Evolutionary conservation across 371 early-diverging fungal genomes (phyloP), one percentile per base, ranked within the genome.

Genomic region (Thermomucor indicae-seudaticae): DNA sequence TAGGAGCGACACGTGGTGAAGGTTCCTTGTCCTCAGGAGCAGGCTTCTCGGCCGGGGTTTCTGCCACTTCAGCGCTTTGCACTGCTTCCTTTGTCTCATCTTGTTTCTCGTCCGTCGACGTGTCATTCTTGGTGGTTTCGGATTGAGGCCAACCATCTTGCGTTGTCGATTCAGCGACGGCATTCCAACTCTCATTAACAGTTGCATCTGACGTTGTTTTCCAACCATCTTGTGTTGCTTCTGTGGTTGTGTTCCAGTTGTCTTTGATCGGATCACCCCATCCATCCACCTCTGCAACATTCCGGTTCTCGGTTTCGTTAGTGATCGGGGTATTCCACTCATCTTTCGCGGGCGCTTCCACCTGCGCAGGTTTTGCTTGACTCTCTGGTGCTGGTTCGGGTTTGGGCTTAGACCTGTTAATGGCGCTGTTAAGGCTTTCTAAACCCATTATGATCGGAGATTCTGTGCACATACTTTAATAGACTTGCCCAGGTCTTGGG

Each of bases 401-500:
- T 37, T 58, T 52, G 10, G 48, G 44, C 4, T 48, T 34, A 3
- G 47, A 47, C 29, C 50, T 56, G 42, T 20, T 12, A 39, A 37
- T 16, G 37, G 3, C 14, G 32, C 14, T 14, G 32, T 32, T 14
- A 32, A 32, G 7, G 14, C 7, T 14, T 32, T 14, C 14, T 32
- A n/a, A n/a, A 14, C 32, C 32, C 14, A 7, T 32, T 32, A 32
- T 32, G 32, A 7, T 8, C 32, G 7, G 32, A 43, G 25, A 22
- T 4, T 19, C 44, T 25, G 16, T 61, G 19, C 44, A 43, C 83
- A 50, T 67, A 88, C 88, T 85, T 87, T 47, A 88, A 78, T 46
- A 87, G 72, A 57, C 86, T 86, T 50, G 90, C 90, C 90, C 90
- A 90, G 29, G 89, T 86, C 57, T 77, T 79, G 55, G 81, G 54